Conservation (phyloP, 2,329 filamentous ascomycete genomes). For the Rachicladosporium sp. region DNA sequence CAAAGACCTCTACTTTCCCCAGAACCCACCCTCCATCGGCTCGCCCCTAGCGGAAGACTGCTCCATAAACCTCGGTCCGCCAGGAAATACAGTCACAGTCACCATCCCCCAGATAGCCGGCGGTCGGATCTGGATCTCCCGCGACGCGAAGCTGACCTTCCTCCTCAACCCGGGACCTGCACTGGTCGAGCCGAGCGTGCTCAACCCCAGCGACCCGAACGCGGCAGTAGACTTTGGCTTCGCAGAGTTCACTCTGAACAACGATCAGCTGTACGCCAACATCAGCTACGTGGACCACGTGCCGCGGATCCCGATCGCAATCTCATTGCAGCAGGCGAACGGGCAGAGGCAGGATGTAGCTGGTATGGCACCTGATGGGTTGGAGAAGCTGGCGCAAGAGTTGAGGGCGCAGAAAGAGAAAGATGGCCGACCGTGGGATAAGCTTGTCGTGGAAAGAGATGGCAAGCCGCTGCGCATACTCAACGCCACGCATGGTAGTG, state of each 20-base stretch:
- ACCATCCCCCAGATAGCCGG: constrained; percentile 27
- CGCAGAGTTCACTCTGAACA: constrained; percentile 37
- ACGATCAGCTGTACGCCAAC: constrained; percentile 36
- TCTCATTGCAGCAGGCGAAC: constrained; percentile 25
- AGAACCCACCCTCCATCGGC: constrained; percentile 19
- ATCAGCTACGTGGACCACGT: constrained; percentile 27
- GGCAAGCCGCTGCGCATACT: constrained; percentile 31
- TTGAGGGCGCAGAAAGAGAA: constrained; percentile 42
- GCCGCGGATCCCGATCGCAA: constrained; percentile 29
- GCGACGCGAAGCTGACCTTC: constrained; percentile 23
- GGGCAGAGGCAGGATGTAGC: constrained; percentile 37
- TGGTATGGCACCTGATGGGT: constrained; percentile 48
- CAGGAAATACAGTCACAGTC: constrained; percentile 21
- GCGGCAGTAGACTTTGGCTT: constrained; percentile 34
- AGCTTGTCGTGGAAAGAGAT: constrained; percentile 38
- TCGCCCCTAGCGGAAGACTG: constrained; percentile 23
- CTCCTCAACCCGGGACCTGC: constrained; percentile 24
- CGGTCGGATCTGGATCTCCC: constrained; percentile 26
- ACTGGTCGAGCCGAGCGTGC: constrained; percentile 24
- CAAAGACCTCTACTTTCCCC: constrained; percentile 23
- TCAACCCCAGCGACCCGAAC: constrained; percentile 32
- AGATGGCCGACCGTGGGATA: constrained; percentile 53
- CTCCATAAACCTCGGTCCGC: constrained; percentile 23
- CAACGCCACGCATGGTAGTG: constrained; percentile 35
- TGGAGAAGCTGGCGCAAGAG: constrained; percentile 43